Evolutionary conservation across 345 rosid genomes (phyloP).

Genomic region (Angophora floribunda): DNA sequence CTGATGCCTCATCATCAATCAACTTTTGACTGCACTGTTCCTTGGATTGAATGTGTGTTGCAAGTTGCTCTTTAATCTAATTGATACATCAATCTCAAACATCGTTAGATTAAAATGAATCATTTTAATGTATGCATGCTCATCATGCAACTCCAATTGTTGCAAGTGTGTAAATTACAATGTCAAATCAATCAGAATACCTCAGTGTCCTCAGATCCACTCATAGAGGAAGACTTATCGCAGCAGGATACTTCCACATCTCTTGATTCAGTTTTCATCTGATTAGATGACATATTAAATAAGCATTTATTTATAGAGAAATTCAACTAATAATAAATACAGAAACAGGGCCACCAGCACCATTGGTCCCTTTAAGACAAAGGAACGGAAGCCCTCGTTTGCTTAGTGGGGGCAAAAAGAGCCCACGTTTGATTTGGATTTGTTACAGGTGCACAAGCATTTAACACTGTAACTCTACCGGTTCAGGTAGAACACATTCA

Average conservation of each 20-base stretch:
- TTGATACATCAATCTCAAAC: not conserved
- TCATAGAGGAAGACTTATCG: constrained; percentile 5
- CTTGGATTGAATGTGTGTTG: not conserved
- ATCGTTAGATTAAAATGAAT: not conserved
- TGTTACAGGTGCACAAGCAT: not conserved
- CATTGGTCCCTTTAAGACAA: not conserved
- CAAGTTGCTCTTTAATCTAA: not conserved
- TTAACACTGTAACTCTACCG: not conserved
- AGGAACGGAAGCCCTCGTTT: not conserved
- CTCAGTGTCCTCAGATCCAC: not conserved
- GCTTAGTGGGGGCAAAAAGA: not conserved
- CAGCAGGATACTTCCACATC: constrained; percentile 10
- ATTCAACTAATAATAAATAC: not conserved
- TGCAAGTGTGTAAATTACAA: not conserved
- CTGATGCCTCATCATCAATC: constrained; percentile 11
- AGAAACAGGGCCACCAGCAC: not conserved
- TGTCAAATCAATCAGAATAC: not conserved
- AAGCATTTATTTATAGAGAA: not conserved
- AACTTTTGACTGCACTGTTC: constrained; percentile 2
- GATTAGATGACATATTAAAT: not conserved
- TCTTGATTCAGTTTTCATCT: constrained; percentile 37
- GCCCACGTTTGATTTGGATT: not conserved
- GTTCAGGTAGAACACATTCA: not conserved
- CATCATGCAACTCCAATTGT: not conserved
- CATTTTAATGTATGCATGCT: not conserved